Evolutionary conservation across 495 filamentous ascomycete species (phyloP), one percentile per base, ranked within the genome.

Genomic region (Rhypophila decipiens): DNA sequence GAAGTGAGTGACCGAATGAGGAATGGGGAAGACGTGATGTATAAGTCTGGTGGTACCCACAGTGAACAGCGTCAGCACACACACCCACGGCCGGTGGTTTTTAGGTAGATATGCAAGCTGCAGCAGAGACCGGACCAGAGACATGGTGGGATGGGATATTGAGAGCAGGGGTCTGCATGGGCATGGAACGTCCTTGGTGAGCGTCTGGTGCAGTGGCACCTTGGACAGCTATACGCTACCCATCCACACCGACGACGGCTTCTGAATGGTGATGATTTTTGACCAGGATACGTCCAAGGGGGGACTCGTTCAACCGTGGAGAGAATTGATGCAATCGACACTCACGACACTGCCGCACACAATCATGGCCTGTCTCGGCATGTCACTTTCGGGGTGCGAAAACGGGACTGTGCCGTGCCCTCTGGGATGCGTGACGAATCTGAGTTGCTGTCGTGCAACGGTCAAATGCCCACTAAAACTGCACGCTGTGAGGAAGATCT

Each of bases 31-130:
- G 22, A 29, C 34, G 20, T 46, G 35, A 41, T n/a, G n/a, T n/a
- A n/a, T n/a, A n/a, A n/a, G n/a, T n/a, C n/a, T n/a, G n/a, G n/a
- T n/a, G n/a, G n/a, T n/a, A n/a, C n/a, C n/a, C n/a, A n/a, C n/a
- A n/a, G n/a, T n/a, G n/a, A n/a, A n/a, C n/a, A n/a, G n/a, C n/a
- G n/a, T n/a, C n/a, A n/a, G n/a, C n/a, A n/a, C n/a, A n/a, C n/a
- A 42, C 21, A 44, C 27, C 35, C 42, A 36, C 49, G 42, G 34
- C 33, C n/a, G 31, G 39, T 22, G 24, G 36, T 21, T 24, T 31
- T 63, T 50, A 53, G 56, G 59, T 57, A 52, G 49, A 52, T 21
- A 60, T 60, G 57, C 60, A 50, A 41, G 51, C 52, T 51, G 47
- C 46, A 51, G 34, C 42, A 34, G 40, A 47, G 49, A 51, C 56